A percentile compares a stretch with the other conserved stretches of the same genome.
These are phyloP conservation scores for Lavandula angustifolia DNA, from an alignment of 257 asterid genomes.

Conservation along the genomic window DNA sequence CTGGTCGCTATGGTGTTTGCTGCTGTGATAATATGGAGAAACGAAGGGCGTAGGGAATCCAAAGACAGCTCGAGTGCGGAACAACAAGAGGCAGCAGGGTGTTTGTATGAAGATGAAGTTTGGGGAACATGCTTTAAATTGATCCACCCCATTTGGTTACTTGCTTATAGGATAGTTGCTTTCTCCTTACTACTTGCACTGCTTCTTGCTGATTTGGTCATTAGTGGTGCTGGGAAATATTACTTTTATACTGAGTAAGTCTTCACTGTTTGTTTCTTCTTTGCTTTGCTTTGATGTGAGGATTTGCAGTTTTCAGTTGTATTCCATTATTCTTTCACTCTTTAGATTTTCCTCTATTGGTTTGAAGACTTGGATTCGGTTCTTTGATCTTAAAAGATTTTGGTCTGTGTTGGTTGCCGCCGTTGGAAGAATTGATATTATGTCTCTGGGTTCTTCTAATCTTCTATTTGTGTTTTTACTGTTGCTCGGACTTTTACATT, in stretches of 20 bases:
- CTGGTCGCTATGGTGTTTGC: constrained; percentile 43
- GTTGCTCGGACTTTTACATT: constrained; percentile 1
- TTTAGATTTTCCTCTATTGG: background rate
- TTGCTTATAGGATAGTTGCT: constrained; percentile 60
- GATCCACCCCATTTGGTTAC: constrained; percentile 72
- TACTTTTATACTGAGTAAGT: constrained; percentile 83
- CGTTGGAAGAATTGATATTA: constrained; percentile 15
- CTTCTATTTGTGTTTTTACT: background rate
- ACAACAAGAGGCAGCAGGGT: constrained; percentile 40
- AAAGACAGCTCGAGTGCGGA: constrained; percentile 31
- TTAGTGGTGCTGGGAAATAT: constrained; percentile 42
- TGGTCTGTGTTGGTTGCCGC: background rate
- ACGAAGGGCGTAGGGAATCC: constrained; percentile 54
- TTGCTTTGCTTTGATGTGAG: constrained; percentile 18
- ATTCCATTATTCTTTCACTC: background rate
- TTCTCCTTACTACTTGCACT: constrained; percentile 54
- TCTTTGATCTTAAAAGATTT: constrained; percentile 7
- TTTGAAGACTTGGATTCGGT: constrained; percentile 12
- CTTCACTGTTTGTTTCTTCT: constrained; percentile 18
- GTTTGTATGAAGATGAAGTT: constrained; percentile 58
- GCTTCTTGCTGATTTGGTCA: constrained; percentile 50
- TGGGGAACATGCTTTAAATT: constrained; percentile 68
- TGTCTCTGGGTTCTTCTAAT: background rate
- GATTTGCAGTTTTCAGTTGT: constrained; percentile 13
- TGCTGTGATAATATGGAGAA: constrained; percentile 64